Conservation (phyloP, 2,329 filamentous ascomycete genomes). For the Grosmannia clavigera region DNA sequence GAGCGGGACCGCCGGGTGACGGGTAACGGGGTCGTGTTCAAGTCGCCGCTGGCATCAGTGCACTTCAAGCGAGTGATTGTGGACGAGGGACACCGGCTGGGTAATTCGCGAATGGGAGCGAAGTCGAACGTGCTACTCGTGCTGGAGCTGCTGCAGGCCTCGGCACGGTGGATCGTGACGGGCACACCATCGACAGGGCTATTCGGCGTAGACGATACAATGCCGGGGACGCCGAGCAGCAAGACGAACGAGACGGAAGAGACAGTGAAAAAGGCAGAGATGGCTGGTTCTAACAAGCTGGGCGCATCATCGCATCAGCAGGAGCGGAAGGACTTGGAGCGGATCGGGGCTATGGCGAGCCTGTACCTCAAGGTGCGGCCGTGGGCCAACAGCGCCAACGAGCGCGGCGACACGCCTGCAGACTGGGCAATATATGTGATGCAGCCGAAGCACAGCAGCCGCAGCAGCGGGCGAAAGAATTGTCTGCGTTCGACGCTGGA, state of each 20-base stretch:
- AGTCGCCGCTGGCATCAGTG: slow-evolving; percentile 51
- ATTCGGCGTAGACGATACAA: slow-evolving; percentile 50
- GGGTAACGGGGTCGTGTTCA: slow-evolving; percentile 17
- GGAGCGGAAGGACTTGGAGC: slow-evolving; percentile 52
- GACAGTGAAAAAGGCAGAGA: slow-evolving; percentile 4
- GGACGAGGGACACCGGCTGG: slow-evolving; percentile 82
- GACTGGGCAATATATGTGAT: slow-evolving; percentile 66
- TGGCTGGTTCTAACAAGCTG: slow-evolving; percentile 2
- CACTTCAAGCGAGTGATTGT: slow-evolving; percentile 85
- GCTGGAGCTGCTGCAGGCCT: slow-evolving; percentile 44
- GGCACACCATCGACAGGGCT: slow-evolving; percentile 80
- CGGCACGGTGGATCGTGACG: slow-evolving; percentile 77
- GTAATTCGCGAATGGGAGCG: slow-evolving; percentile 43
- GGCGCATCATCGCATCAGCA: slow-evolving; percentile 30
- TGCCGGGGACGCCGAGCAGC: not conserved
- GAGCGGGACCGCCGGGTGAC: slow-evolving; percentile 31
- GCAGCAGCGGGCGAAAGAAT: slow-evolving; percentile 42
- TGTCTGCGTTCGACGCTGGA: slow-evolving; percentile 61
- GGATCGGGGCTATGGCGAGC: slow-evolving; percentile 51
- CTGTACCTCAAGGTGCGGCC: slow-evolving; percentile 67
- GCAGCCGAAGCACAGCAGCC: slow-evolving; percentile 37
- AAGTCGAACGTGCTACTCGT: slow-evolving; percentile 43
- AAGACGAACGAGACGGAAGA: not conserved
- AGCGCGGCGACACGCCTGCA: slow-evolving; percentile 40
- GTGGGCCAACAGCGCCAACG: slow-evolving; percentile 53